Conservation (phyloP, 345 rosid genomes). For the Cochlearia excelsa region DNA sequence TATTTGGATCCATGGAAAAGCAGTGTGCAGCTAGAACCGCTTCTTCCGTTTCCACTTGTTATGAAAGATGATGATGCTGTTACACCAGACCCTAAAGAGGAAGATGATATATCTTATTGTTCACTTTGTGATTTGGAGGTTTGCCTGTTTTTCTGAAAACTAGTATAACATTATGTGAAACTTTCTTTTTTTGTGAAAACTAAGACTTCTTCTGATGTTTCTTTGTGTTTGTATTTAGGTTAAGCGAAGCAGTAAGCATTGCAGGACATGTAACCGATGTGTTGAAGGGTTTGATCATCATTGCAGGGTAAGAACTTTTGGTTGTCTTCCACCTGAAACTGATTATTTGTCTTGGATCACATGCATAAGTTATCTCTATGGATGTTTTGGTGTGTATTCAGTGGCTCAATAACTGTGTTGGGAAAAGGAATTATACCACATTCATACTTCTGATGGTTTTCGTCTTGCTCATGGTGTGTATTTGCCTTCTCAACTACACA, state of each 20-base stretch:
- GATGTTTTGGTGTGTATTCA: constrained; percentile 33
- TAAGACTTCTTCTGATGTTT: constrained; percentile 7
- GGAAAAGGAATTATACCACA: constrained; percentile 84
- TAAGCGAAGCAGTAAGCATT: constrained; percentile 91
- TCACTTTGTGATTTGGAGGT: constrained; percentile 88
- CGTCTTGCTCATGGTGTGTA: constrained; percentile 82
- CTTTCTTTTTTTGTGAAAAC: not conserved
- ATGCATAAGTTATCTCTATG: not conserved
- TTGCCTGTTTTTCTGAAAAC: constrained; percentile 7
- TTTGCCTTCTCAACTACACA: not conserved
- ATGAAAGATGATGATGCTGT: constrained; percentile 80
- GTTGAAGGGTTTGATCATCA: constrained; percentile 99
- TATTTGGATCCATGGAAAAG: constrained; percentile 78
- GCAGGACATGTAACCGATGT: constrained; percentile 89
- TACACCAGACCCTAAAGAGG: constrained; percentile 65
- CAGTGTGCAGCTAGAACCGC: constrained; percentile 62
- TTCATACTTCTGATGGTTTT: constrained; percentile 81
- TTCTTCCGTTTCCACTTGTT: constrained; percentile 85
- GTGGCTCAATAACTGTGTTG: constrained; percentile 97
- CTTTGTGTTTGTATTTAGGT: constrained; percentile 45
- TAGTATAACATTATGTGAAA: not conserved
- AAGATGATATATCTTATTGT: constrained; percentile 74
- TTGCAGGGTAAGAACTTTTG: constrained; percentile 61
- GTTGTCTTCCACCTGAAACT: not conserved
- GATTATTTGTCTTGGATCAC: not conserved